Percentiles rank a stretch among this genome's conserved stretches.
These are phyloP conservation scores for Cystobasidium onofrii DNA, from an alignment of 768 basidiomycete species.

Conservation along the genomic window DNA sequence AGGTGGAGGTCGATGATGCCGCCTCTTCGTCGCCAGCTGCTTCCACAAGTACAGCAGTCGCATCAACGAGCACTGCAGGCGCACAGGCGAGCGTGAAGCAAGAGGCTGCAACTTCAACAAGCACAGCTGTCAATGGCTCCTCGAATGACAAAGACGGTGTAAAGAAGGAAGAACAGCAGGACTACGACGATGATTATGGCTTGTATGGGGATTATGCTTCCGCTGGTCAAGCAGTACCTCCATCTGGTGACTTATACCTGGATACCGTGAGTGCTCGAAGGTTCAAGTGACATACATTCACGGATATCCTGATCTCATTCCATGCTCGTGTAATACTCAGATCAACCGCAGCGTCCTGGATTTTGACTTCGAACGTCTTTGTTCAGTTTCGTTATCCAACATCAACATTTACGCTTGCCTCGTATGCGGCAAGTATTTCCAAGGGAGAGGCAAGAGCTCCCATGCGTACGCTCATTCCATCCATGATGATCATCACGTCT, in stretches of 20 bases:
- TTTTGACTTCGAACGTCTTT: slow-evolving; percentile 98
- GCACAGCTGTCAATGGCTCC: background rate
- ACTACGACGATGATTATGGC: slow-evolving; percentile 32
- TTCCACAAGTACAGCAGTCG: background rate
- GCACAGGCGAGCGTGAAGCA: background rate
- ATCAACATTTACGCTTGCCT: slow-evolving; percentile 97
- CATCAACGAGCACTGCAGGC: slow-evolving; percentile 5
- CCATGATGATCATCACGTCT: slow-evolving; percentile 96
- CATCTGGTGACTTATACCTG: slow-evolving; percentile 40
- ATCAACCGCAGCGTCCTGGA: slow-evolving; percentile 69
- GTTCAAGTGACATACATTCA: background rate
- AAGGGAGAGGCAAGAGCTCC: slow-evolving; percentile 84
- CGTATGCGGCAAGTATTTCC: slow-evolving; percentile 97
- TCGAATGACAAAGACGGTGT: background rate
- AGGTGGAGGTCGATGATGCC: slow-evolving; percentile 5
- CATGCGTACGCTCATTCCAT: slow-evolving; percentile 96
- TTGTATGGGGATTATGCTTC: slow-evolving; percentile 19
- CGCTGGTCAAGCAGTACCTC: slow-evolving; percentile 9
- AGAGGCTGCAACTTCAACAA: slow-evolving; percentile 2
- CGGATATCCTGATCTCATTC: no score
- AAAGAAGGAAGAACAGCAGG: slow-evolving; percentile 10
- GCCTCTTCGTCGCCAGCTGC: background rate
- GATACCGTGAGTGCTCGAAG: slow-evolving; percentile 38
- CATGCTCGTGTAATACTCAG: background rate
- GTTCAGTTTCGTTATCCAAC: slow-evolving; percentile 90